Evolutionary conservation across 805 yeast genomes (phyloP).

Genomic region (Zygosaccharomyces siamensis): DNA sequence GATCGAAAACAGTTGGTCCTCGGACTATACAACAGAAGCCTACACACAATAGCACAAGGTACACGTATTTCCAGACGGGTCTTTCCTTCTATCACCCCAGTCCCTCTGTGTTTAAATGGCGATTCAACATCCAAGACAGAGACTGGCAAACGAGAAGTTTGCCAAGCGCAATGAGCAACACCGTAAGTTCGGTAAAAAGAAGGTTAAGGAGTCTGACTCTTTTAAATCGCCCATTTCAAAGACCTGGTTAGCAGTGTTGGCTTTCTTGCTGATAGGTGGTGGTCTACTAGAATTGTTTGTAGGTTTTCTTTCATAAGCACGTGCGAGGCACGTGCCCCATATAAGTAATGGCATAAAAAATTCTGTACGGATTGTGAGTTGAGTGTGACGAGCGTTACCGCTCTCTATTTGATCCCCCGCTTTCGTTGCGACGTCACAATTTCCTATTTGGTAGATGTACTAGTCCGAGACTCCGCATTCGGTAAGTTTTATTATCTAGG

Average conservation of each 20-base stretch:
- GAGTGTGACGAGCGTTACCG: too few species aligned
- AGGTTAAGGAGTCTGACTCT: conserved; percentile 36
- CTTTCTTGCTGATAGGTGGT: conserved; percentile 75
- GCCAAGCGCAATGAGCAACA: conserved; percentile 61
- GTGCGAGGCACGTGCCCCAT: not conserved
- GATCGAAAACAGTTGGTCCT: not conserved
- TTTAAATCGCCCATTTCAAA: conserved; percentile 52
- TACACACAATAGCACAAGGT: not conserved
- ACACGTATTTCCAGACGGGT: not conserved
- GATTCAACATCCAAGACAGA: conserved; percentile 79
- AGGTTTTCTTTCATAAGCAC: conserved; percentile 39
- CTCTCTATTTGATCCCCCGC: too few species aligned
- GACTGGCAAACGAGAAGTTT: conserved; percentile 80
- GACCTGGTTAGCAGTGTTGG: conserved; percentile 57
- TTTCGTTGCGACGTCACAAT: too few species aligned
- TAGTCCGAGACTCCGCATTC: too few species aligned
- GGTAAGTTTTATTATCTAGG: too few species aligned
- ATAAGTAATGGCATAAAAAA: not conserved
- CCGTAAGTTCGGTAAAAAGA: conserved; percentile 68
- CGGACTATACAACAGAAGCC: not conserved
- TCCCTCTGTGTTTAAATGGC: conserved; percentile 40
- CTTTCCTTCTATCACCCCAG: not conserved
- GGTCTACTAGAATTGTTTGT: conserved; percentile 68
- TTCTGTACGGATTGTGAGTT: too few species aligned
- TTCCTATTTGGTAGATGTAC: too few species aligned